Conservation (phyloP, 1,284 basidiomycete genomes). For the Cryptococcus maquisensis region DNA sequence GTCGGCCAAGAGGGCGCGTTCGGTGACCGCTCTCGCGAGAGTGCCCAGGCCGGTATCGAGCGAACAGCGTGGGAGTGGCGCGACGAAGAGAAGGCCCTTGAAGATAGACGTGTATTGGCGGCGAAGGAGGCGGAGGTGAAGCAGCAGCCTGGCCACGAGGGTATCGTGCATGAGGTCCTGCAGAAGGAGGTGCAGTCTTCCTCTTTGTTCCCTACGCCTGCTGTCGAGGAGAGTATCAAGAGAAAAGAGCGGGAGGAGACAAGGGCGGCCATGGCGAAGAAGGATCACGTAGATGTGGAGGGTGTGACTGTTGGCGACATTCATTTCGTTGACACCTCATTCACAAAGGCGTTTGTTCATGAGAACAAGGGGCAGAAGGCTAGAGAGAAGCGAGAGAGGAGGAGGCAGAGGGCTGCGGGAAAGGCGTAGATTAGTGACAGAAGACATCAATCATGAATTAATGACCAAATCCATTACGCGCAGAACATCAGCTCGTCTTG, state of each 20-base stretch:
- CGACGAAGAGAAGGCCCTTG: conserved; percentile 26
- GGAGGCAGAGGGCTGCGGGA: conserved; percentile 4
- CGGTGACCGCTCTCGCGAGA: conserved; percentile 13
- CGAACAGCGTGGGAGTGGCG: conserved; percentile 43
- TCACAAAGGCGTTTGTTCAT: conserved; percentile 2
- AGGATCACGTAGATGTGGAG: neutral
- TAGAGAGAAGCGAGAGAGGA: conserved; percentile 13
- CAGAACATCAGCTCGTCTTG: no score
- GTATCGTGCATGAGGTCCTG: conserved; percentile 11
- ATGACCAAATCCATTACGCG: neutral
- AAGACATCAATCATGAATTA: neutral
- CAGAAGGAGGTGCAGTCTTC: conserved; percentile 11
- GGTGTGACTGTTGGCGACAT: conserved; percentile 7
- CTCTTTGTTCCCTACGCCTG: conserved; percentile 15
- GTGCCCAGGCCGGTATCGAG: conserved; percentile 25
- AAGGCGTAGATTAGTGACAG: neutral
- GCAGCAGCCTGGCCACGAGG: conserved; percentile 11
- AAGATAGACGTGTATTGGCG: conserved; percentile 9
- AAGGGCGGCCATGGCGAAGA: neutral
- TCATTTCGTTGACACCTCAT: conserved; percentile 14
- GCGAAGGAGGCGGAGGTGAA: conserved; percentile 12
- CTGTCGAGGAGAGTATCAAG: conserved; percentile 11
- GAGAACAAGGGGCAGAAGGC: conserved; percentile 6
- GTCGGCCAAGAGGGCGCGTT: conserved; percentile 34
- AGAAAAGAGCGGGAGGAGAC: conserved; percentile 13